phyloP scores from a whole-genome alignment of 2,329 filamentous ascomycete species.

The Penicillium vulpinum region DNA sequence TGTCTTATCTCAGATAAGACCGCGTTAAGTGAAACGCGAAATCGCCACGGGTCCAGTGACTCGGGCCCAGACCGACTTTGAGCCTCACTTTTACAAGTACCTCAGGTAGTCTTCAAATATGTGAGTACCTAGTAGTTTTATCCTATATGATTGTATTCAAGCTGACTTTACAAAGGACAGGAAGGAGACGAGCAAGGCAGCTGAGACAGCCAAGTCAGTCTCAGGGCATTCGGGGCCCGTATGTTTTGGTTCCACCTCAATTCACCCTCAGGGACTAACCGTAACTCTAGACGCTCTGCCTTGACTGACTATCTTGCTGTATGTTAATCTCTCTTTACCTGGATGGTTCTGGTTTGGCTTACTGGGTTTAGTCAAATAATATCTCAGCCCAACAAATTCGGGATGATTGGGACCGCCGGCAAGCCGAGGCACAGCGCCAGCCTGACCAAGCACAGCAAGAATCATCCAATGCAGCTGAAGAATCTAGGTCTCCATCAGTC shows the following conservation, averaged over 20 bases:
- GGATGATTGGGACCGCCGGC: constrained; percentile 58
- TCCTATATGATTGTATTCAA: not conserved
- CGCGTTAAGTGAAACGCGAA: constrained; percentile 48
- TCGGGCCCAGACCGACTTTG: not conserved
- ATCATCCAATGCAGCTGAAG: constrained; percentile 35
- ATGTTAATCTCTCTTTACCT: constrained; percentile 28
- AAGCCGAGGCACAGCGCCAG: constrained; percentile 49
- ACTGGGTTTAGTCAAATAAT: constrained; percentile 56
- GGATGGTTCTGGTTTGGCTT: not conserved
- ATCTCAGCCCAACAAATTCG: constrained; percentile 65
- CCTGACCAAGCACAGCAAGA: constrained; percentile 20
- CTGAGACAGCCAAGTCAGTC: not conserved
- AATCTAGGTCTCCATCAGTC: constrained; percentile 35
- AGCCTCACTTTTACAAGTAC: not conserved
- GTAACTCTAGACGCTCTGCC: constrained; percentile 57
- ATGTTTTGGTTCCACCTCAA: constrained; percentile 23
- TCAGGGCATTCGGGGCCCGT: constrained; percentile 48
- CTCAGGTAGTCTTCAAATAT: not conserved
- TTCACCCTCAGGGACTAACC: constrained; percentile 17
- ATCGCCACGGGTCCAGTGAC: constrained; percentile 39
- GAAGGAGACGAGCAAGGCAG: constrained; percentile 31
- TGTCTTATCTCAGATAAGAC: constrained; percentile 21
- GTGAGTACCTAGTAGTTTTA: not conserved
- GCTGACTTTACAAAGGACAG: constrained; percentile 24
- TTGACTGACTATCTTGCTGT: constrained; percentile 68